Evolutionary conservation across 129 eudicot species (phyloP), one percentile per base, ranked within the genome.

Genomic region (Cynara cardunculus): DNA sequence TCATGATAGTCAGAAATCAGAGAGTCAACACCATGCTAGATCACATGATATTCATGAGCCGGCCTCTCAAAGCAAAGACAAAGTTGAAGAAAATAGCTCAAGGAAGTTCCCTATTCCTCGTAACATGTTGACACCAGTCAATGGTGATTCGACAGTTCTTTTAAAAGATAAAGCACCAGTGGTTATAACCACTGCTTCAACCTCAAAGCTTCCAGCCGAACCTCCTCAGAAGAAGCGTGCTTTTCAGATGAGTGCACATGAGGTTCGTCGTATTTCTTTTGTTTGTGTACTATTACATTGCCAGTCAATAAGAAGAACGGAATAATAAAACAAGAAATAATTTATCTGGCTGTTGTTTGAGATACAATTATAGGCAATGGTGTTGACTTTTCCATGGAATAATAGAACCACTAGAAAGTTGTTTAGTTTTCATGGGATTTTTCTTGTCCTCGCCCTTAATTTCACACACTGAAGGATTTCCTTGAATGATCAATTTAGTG

Each of bases 161-260:
- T 26, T 65, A 25, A 82, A 78, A 84, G 84, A 81, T 25, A 59
- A 26, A 34, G 59, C 73, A 46, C 34, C 74, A 19, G 6, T 26
- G 37, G 72, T 46, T 25, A 82, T 27, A 77, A 32, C 70, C 69
- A 75, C 69, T 12, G 88, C 83, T 49, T 28, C 81, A 73, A 39
- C 65, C 39, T 26, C 34, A 13, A 80, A 84, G 78, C 44, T 75
- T 74, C 70, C 71, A 12, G 27, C 76, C 35, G 86, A 80, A 26
- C 87, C 81, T 25, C 84, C 88, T 78, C 87, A 79, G 72, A 87
- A 79, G 78, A 88, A 74, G 69, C 90, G 80, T 9, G 90, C 90
- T 71, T 92, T 92, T 86, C 90, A 84, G 79, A 92, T 92, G 93
- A 85, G 89, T 82, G 95, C 91, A 19, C 86, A 77, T 80, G 97